Evolutionary conservation across 2,329 filamentous ascomycete species (phyloP), one percentile per base, ranked within the genome.

Genomic region (Blastomyces silverae): DNA sequence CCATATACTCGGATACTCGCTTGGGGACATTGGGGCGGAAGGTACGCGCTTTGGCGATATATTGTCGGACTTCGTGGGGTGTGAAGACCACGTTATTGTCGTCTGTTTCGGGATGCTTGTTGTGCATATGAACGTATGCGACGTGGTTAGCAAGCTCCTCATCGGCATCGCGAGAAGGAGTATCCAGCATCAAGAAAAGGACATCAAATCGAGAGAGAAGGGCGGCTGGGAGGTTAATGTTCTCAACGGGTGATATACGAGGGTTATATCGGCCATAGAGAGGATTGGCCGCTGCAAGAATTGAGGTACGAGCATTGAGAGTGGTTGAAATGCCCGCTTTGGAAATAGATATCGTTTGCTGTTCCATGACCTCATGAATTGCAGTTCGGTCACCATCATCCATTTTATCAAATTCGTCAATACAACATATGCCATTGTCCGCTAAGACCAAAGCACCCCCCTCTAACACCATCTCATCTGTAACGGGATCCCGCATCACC

Each of bases 211-310:
- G 91, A 66, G 93, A 97, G 64, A 99, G 85, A 25, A 99, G 86
- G 25, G 94, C 94, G 22, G 94, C 94, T n/a, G 94, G 94, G 52
- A 99, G 87, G 78, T 99, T 99, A 79, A 99, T 99, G 78, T 99
- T 99, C 78, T 99, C 94, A 34, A 99, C 92, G 0, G 94, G 94
- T 0, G 93, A 97, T 71, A 99, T 89, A 68, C 92, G 91, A 64
- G 94, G 94, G 80, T 99, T 99, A 83, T 99, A 99, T 67, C 94
- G 91, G 68, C 94, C 94, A 73, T 99, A 99, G 53, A 99, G 85
- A 65, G 94, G 94, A 80, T 99, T 99, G 70, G 94, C 94, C 25
- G 94, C 94, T 22, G 94, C 93, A 20, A 99, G 85, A 73, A 99
- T 96, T 0, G 92, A 96, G 25, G 94, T 97, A 67, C 94, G 89